These are phyloP conservation scores for Aleurites moluccanus DNA, from an alignment of 441 rosid genomes.

Conservation along the genomic window DNA sequence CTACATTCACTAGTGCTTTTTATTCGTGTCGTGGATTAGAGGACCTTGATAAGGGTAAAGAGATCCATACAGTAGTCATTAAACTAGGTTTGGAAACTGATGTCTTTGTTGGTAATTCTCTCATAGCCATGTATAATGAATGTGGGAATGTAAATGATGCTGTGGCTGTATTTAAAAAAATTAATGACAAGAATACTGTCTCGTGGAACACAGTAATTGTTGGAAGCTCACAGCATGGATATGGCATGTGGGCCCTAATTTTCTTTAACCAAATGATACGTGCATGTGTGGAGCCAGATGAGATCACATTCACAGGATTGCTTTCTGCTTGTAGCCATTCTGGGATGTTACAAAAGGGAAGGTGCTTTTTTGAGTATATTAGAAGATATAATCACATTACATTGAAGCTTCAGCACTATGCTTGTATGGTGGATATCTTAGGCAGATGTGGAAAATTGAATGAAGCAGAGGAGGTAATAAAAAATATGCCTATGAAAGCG, in stretches of 20 bases:
- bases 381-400: constrained; percentile 39
- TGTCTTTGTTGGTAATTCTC: constrained; percentile 70
- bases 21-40: constrained; percentile 68
- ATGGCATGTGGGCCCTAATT: constrained; percentile 48
- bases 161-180: constrained; percentile 42
- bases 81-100: constrained; percentile 59
- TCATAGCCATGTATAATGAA: constrained; percentile 58
- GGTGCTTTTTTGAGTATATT: constrained; percentile 49
- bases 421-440: constrained; percentile 72
- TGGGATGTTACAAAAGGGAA: constrained; percentile 61
- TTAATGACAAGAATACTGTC: constrained; percentile 48
- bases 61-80: constrained; percentile 51
- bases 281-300: constrained; percentile 53
- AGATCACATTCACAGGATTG: constrained; percentile 64
- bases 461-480: constrained; percentile 55
- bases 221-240: constrained; percentile 75
- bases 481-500: constrained; percentile 50
- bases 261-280: constrained; percentile 66
- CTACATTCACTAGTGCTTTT: constrained; percentile 65
- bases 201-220: constrained; percentile 77
- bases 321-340: constrained; percentile 74
- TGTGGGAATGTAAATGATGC: constrained; percentile 57
- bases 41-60: constrained; percentile 59
- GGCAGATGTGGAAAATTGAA: constrained; percentile 56
- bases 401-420: constrained; percentile 60